Conservation (phyloP, 148 eudicot species). For the Talinum fruticosum region DNA sequence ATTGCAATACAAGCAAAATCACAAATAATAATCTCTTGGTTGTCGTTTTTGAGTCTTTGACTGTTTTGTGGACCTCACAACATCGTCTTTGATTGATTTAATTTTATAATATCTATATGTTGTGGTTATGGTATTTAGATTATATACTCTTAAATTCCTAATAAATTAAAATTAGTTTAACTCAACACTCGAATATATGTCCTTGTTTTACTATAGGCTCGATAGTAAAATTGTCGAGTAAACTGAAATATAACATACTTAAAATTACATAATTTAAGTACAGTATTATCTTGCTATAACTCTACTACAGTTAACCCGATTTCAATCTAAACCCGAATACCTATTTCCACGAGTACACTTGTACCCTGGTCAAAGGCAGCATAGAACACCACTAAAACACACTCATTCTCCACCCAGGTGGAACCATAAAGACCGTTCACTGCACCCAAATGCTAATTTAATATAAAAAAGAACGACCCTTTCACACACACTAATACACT, state of each 20-base stretch:
- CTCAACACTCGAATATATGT: no score
- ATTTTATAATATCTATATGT: background rate
- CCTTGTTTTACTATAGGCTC: no score
- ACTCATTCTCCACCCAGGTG: constrained; percentile 8
- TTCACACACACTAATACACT: background rate
- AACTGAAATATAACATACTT: no score
- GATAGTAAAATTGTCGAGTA: no score
- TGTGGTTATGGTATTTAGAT: background rate
- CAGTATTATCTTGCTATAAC: no score
- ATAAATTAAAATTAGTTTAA: no score
- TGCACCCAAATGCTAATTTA: background rate
- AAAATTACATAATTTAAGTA: no score
- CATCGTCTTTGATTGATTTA: constrained; percentile 18
- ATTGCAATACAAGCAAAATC: constrained; percentile 13
- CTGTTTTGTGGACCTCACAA: constrained; percentile 1
- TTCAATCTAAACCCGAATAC: background rate
- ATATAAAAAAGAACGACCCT: no score
- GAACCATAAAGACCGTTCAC: constrained; percentile 4
- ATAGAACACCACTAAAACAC: background rate
- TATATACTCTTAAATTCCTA: no score
- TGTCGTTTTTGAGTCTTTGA: background rate
- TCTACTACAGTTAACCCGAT: no score
- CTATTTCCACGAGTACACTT: background rate
- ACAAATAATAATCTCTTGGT: constrained; percentile 3
- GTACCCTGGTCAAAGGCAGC: background rate